Conservation (phyloP, 2,329 filamentous ascomycete species). For the Meredithiella fracta region DNA sequence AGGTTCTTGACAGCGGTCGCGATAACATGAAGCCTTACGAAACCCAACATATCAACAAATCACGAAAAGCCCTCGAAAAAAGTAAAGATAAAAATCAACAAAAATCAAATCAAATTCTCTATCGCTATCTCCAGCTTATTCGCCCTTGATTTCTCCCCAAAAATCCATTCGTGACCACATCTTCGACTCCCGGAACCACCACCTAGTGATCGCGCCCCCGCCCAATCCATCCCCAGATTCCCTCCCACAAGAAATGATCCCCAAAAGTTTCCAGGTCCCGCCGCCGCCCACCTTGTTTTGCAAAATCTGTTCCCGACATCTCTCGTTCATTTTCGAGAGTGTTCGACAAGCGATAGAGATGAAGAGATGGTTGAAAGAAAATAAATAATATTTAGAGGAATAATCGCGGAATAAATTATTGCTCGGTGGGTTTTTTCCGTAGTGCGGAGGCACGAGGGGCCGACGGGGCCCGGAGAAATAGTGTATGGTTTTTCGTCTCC, state of each 20-base stretch:
- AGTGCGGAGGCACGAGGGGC: not conserved
- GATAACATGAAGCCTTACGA: too few species aligned
- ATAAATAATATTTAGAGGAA: not conserved
- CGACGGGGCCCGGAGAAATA: too few species aligned
- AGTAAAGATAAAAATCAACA: too few species aligned
- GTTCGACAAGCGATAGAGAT: not conserved
- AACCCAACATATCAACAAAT: too few species aligned
- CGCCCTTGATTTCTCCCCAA: too few species aligned
- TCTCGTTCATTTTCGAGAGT: slow-evolving; percentile 3
- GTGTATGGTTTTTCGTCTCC: not conserved
- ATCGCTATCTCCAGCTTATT: too few species aligned
- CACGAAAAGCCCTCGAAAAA: too few species aligned
- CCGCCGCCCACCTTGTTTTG: not conserved
- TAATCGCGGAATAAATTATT: not conserved
- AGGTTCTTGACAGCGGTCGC: too few species aligned
- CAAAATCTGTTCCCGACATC: not conserved
- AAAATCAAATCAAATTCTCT: too few species aligned
- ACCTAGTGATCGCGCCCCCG: not conserved
- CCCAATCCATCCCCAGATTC: not conserved
- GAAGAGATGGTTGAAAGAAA: too few species aligned
- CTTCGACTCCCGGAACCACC: not conserved
- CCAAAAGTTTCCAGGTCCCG: not conserved
- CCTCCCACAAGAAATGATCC: not conserved
- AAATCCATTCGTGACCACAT: too few species aligned
- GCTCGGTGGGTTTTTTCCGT: not conserved